Evolutionary conservation across 2,329 filamentous ascomycete genomes (phyloP).

Genomic region (Whalleya microplaca): DNA sequence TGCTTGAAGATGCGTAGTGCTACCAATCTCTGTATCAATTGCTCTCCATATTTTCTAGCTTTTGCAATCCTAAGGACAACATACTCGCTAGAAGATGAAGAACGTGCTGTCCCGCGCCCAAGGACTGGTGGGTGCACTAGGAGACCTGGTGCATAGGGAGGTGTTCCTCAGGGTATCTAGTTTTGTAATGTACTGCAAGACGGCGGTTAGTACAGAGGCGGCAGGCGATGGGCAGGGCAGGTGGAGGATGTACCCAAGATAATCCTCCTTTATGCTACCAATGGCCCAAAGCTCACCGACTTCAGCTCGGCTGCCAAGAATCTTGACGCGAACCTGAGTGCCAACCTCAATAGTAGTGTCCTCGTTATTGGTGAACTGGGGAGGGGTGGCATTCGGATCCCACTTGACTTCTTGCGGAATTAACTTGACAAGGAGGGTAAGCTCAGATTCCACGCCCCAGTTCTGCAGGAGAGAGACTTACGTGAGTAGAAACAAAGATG

Average conservation of each 20-base stretch:
- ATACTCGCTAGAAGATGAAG: constrained; percentile 1
- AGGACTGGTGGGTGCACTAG: constrained; percentile 3
- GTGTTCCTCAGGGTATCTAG: constrained; percentile 16
- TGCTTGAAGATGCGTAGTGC: constrained; percentile 20
- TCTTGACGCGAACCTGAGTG: constrained; percentile 90
- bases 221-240: constrained; percentile 1
- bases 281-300: constrained; percentile 96
- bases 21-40: constrained; percentile 23
- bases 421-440: constrained; percentile 59
- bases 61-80: constrained; percentile 20
- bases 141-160: neutral
- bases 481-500: constrained; percentile 81
- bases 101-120: neutral
- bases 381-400: constrained; percentile 94
- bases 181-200: constrained; percentile 32
- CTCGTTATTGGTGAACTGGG: constrained; percentile 93
- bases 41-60: constrained; percentile 20
- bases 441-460: constrained; percentile 9
- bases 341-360: constrained; percentile 93
- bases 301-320: constrained; percentile 91
- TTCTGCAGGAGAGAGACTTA: constrained; percentile 46
- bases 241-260: constrained; percentile 60
- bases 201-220: constrained; percentile 5
- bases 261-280: constrained; percentile 91
- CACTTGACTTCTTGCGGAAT: constrained; percentile 92